Percentiles rank a stretch among this genome's conserved stretches.
Evolutionary conservation across 306 rosid genomes (phyloP).

Genomic region (Lathyrus aphaca): DNA sequence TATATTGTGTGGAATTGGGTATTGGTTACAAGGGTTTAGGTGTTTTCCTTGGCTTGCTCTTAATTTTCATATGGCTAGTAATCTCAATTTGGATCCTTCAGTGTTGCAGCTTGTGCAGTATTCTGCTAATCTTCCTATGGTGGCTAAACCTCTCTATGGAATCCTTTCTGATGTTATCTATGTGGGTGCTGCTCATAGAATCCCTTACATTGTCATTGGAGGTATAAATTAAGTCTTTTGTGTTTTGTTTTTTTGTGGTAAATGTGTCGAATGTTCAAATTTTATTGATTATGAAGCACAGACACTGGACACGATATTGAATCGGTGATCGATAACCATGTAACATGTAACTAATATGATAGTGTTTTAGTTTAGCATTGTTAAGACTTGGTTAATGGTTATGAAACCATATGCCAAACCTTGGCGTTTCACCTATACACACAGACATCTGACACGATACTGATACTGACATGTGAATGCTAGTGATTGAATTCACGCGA

Average conservation of each 20-base stretch:
- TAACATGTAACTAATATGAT: too few relatives aligned
- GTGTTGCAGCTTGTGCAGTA: slow-evolving; percentile 78
- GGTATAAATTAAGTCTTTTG: slow-evolving; percentile 45
- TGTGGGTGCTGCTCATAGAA: slow-evolving; percentile 76
- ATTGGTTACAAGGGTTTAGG: slow-evolving; percentile 89
- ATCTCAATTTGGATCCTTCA: slow-evolving; percentile 66
- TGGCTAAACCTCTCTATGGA: slow-evolving; percentile 86
- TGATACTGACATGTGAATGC: background rate
- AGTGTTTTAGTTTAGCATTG: too few relatives aligned
- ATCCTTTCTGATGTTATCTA: slow-evolving; percentile 74
- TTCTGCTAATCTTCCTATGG: slow-evolving; percentile 82
- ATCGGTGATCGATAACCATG: too few relatives aligned
- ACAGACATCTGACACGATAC: background rate
- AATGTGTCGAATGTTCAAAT: background rate
- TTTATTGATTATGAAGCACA: background rate
- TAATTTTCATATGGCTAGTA: slow-evolving; percentile 76
- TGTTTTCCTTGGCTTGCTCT: slow-evolving; percentile 95
- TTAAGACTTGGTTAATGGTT: too few relatives aligned
- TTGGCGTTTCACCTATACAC: too few relatives aligned
- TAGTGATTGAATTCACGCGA: background rate
- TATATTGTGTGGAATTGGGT: slow-evolving; percentile 80
- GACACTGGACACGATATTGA: background rate
- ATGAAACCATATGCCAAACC: too few relatives aligned
- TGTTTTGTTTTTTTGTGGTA: background rate
- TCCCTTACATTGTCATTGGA: slow-evolving; percentile 79